Evolutionary conservation across 2,329 filamentous ascomycete genomes (phyloP).

Genomic region (Amauroascus verrucosus): DNA sequence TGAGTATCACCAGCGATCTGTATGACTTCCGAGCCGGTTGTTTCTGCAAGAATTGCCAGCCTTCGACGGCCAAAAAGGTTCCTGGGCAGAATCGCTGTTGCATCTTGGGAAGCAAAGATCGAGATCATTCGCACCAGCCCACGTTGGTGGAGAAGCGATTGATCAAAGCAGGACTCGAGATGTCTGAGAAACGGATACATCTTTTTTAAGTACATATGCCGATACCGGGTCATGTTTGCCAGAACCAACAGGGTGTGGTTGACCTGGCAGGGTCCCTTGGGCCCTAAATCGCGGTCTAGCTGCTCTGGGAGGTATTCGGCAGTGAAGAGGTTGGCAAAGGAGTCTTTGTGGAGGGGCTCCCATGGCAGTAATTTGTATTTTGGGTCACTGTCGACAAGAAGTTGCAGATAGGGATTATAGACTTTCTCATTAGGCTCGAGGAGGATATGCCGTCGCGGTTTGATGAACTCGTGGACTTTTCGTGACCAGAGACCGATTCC

Average conservation of each 20-base stretch:
- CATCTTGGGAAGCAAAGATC: slow-evolving; percentile 57
- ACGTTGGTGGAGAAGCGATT: slow-evolving; percentile 59
- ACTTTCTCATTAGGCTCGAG: slow-evolving; percentile 57
- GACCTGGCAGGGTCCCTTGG: slow-evolving; percentile 37
- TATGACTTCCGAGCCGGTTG: slow-evolving; percentile 37
- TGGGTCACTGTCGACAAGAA: slow-evolving; percentile 44
- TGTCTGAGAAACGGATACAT: slow-evolving; percentile 49
- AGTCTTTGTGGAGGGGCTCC: slow-evolving; percentile 51
- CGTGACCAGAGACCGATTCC: slow-evolving; percentile 68
- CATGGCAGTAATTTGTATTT: slow-evolving; percentile 42
- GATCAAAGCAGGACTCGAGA: slow-evolving; percentile 49
- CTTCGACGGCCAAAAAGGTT: slow-evolving; percentile 47
- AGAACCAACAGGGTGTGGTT: slow-evolving; percentile 68
- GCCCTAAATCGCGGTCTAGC: slow-evolving; percentile 29
- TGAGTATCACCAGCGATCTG: slow-evolving; percentile 29
- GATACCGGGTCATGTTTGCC: slow-evolving; percentile 53
- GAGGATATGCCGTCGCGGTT: slow-evolving; percentile 73
- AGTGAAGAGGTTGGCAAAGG: slow-evolving; percentile 34
- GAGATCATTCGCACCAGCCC: slow-evolving; percentile 71
- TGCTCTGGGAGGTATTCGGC: slow-evolving; percentile 45
- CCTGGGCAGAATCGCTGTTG: slow-evolving; percentile 50
- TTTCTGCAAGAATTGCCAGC: slow-evolving; percentile 49
- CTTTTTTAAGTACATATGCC: slow-evolving; percentile 48
- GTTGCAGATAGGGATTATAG: slow-evolving; percentile 53
- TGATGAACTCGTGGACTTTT: slow-evolving; percentile 61